phyloP scores from a whole-genome alignment of 1,139 yeast genomes.

The Petasospora fabianii region DNA sequence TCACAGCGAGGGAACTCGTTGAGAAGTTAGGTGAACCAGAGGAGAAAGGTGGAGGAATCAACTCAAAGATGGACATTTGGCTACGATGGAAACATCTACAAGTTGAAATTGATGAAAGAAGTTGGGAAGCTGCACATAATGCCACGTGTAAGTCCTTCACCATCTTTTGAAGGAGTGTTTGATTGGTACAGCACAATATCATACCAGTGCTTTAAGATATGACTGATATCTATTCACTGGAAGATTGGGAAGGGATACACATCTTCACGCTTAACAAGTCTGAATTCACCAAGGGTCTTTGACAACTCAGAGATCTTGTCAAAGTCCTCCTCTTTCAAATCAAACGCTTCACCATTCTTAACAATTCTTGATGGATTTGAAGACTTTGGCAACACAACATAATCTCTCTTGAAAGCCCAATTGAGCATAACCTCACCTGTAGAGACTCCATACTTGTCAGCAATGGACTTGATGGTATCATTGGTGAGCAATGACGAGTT shows the following conservation, averaged over 20 bases:
- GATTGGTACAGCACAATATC: too few species aligned
- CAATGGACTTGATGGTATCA: slow-evolving; percentile 45
- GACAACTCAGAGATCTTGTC: slow-evolving; percentile 43
- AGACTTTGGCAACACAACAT: slow-evolving; percentile 73
- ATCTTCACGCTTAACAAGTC: slow-evolving; percentile 41
- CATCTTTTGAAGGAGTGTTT: slow-evolving; percentile 5
- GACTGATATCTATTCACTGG: slow-evolving; percentile 19
- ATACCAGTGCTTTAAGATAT: too few species aligned
- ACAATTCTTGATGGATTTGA: slow-evolving; percentile 56
- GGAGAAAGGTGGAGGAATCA: slow-evolving; percentile 32
- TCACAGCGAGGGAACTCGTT: slow-evolving; percentile 25
- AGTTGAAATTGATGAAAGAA: slow-evolving; percentile 27
- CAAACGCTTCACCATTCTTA: slow-evolving; percentile 50
- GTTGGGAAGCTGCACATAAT: slow-evolving; percentile 27
- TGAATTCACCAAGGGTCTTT: slow-evolving; percentile 43
- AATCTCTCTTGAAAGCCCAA: slow-evolving; percentile 71
- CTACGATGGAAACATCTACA: slow-evolving; percentile 28
- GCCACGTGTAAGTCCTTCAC: slow-evolving; percentile 17
- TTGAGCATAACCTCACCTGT: slow-evolving; percentile 64
- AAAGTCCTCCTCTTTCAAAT: slow-evolving; percentile 55
- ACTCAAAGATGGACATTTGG: slow-evolving; percentile 28
- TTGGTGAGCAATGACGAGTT: slow-evolving; percentile 62
- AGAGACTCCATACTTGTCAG: slow-evolving; percentile 49
- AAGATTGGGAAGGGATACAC: slow-evolving; percentile 29
- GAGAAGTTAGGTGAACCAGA: slow-evolving; percentile 29